These are phyloP conservation scores for Fusarium tjaetaba DNA, from an alignment of 2,329 filamentous ascomycete genomes.

Conservation along the genomic window DNA sequence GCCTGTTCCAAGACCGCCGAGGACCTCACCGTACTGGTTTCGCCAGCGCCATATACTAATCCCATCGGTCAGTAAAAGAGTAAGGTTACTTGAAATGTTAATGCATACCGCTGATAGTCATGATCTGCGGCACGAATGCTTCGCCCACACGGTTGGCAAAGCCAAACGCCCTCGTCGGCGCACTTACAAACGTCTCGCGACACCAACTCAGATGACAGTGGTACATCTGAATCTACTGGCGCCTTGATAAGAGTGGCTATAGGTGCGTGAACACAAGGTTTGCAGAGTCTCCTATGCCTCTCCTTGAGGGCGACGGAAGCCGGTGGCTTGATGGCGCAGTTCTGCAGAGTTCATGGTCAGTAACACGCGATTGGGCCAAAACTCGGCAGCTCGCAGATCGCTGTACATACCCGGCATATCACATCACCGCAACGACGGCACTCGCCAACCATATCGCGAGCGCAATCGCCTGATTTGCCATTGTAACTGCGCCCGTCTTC, in stretches of 20 bases:
- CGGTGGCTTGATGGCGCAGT: constrained; percentile 88
- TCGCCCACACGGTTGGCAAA: constrained; percentile 85
- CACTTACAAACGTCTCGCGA: constrained; percentile 65
- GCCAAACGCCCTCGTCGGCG: constrained; percentile 73
- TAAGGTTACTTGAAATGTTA: too few relatives aligned
- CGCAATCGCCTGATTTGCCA: constrained; percentile 81
- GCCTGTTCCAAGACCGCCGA: constrained; percentile 83
- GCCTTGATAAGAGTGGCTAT: constrained; percentile 65
- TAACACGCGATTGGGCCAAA: constrained; percentile 1
- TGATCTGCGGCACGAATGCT: constrained; percentile 69
- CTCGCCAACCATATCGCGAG: constrained; percentile 85
- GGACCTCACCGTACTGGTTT: constrained; percentile 82
- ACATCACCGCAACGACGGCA: constrained; percentile 81
- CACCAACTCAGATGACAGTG: constrained; percentile 66
- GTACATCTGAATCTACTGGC: constrained; percentile 54
- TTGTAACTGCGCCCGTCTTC: constrained; percentile 63
- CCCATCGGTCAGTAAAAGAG: constrained; percentile 9
- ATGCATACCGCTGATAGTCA: constrained; percentile 65
- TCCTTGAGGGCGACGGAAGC: constrained; percentile 72
- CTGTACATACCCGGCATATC: constrained; percentile 78
- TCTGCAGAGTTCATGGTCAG: constrained; percentile 63
- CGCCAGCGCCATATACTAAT: constrained; percentile 87
- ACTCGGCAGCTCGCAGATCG: constrained; percentile 2
- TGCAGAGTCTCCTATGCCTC: constrained; percentile 84
- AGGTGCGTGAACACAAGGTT: constrained; percentile 77